Conservation (phyloP, 805 yeast genomes). For the Wickerhamomyces mucosus region DNA sequence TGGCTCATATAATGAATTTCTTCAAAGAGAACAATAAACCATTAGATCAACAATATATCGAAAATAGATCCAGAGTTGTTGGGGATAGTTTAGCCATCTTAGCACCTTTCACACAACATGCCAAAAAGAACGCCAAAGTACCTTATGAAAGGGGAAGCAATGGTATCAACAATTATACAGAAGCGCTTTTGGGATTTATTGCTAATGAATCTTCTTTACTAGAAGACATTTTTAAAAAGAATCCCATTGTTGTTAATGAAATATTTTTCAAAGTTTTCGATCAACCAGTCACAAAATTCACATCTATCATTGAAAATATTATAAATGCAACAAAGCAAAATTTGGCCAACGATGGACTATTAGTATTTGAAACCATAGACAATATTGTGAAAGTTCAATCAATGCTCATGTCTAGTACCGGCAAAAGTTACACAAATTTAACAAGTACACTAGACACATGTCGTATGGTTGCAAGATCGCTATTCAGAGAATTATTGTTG, state of each 20-base stretch:
- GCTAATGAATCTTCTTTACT: constrained; percentile 41
- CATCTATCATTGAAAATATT: constrained; percentile 28
- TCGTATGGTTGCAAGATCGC: constrained; percentile 23
- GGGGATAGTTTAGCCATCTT: constrained; percentile 33
- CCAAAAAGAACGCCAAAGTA: constrained; percentile 26
- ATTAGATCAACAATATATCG: constrained; percentile 26
- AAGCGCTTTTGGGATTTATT: constrained; percentile 39
- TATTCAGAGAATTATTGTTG: constrained; percentile 49
- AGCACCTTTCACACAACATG: constrained; percentile 36
- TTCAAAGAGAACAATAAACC: constrained; percentile 28
- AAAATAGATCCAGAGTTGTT: constrained; percentile 33
- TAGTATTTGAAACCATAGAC: constrained; percentile 53
- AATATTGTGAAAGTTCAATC: constrained; percentile 27
- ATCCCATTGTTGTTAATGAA: constrained; percentile 15
- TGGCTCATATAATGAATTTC: constrained; percentile 35
- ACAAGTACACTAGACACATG: constrained; percentile 18
- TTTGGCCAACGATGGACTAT: constrained; percentile 37
- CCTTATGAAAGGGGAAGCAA: constrained; percentile 55
- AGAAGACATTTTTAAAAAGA: constrained; percentile 30
- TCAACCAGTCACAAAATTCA: constrained; percentile 28
- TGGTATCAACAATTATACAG: constrained; percentile 46
- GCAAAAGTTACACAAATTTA: constrained; percentile 11
- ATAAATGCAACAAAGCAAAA: constrained; percentile 31
- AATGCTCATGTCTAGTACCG: constrained; percentile 21
- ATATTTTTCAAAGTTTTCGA: constrained; percentile 25